Conservation (phyloP, 441 rosid species). For the Pelargonium australe region DNA sequence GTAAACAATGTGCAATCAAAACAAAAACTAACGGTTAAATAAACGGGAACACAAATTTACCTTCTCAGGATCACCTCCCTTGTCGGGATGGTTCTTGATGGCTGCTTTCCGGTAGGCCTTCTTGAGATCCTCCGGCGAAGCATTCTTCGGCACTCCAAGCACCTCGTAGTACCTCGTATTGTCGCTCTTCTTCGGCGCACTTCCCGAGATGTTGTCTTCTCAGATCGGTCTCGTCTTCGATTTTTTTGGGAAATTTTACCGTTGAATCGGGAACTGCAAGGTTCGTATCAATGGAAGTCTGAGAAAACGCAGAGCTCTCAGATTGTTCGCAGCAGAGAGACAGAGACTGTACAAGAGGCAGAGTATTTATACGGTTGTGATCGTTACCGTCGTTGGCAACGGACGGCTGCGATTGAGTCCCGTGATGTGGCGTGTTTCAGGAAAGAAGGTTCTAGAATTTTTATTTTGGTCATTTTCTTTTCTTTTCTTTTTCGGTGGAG, state of each 20-base stretch:
- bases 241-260: neutral
- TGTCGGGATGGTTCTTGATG: conserved; percentile 28
- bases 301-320: neutral
- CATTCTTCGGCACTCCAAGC: conserved; percentile 24
- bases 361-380: neutral
- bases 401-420: conserved; percentile 3
- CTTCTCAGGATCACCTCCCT: conserved; percentile 31
- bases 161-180: conserved; percentile 25
- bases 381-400: neutral
- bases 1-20: neutral
- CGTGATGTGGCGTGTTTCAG: neutral
- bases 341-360: neutral
- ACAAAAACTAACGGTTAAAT: neutral
- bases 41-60: conserved; percentile 1
- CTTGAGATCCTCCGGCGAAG: conserved; percentile 26
- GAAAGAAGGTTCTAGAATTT: neutral
- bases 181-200: conserved; percentile 30
- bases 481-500: neutral
- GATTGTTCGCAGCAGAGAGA: too few relatives aligned
- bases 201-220: conserved; percentile 19
- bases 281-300: neutral
- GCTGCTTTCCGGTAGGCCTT: conserved; percentile 29
- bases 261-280: too few relatives aligned
- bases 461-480: neutral
- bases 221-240: neutral